phyloP scores from a whole-genome alignment of 2,329 filamentous ascomycete genomes.

The Talaromyces marneffei region DNA sequence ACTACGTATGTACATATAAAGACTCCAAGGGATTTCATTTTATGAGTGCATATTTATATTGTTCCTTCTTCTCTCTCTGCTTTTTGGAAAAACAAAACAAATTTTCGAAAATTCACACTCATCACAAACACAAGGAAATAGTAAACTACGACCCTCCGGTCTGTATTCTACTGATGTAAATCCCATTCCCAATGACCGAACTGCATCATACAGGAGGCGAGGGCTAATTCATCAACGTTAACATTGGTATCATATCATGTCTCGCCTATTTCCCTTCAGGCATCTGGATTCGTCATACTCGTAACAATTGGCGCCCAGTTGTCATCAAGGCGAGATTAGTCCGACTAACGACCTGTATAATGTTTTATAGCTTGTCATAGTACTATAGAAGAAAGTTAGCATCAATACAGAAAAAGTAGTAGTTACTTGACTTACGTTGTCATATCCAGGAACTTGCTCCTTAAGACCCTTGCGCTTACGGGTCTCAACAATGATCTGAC shows the following conservation, averaged over 20 bases:
- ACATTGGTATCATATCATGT: slow-evolving; percentile 17
- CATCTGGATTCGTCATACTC: slow-evolving; percentile 39
- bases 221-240: slow-evolving; percentile 13
- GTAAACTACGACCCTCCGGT: slow-evolving; percentile 23
- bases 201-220: slow-evolving; percentile 14
- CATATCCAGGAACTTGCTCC: slow-evolving; percentile 83
- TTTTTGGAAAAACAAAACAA: slow-evolving; percentile 24
- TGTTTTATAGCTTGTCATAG: slow-evolving; percentile 94
- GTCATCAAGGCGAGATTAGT: slow-evolving; percentile 38
- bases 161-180: slow-evolving; percentile 28
- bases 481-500: slow-evolving; percentile 77
- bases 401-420: not conserved
- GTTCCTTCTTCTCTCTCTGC: slow-evolving; percentile 26
- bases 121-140: slow-evolving; percentile 24
- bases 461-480: slow-evolving; percentile 99
- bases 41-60: slow-evolving; percentile 18
- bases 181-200: slow-evolving; percentile 13
- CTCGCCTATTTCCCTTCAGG: slow-evolving; percentile 12
- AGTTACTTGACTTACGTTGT: slow-evolving; percentile 72
- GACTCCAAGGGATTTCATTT: not conserved
- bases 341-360: slow-evolving; percentile 30
- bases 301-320: slow-evolving; percentile 35
- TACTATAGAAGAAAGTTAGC: slow-evolving; percentile 54
- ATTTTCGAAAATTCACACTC: slow-evolving; percentile 24
- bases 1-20: not conserved